Evolutionary conservation across 768 basidiomycete species (phyloP), one percentile per base, ranked within the genome.

Genomic region (Heimioporus sp.): DNA sequence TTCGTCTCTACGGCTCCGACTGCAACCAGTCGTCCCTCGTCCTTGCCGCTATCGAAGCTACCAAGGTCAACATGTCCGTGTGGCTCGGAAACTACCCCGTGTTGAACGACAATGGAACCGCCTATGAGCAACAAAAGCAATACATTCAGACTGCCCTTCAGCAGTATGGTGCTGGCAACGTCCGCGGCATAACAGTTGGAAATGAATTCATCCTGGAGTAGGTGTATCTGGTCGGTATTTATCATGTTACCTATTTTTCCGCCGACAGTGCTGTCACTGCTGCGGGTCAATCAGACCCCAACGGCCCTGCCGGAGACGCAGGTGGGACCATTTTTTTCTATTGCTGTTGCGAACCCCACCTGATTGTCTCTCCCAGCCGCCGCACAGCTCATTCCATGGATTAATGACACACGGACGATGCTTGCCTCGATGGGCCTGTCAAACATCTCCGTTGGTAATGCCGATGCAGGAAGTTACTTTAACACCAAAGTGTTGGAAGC

Each of bases 181-280:
- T 98, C 47, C 73, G 72, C 0, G 96, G 96, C 10, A 63, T 98
- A 36, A 94, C 87, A 12, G 94, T 97, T 32, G 94, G 96, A 32
- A 96, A 97, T 65, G 93, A 96, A 70, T 92, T 82, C 65, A 90
- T 92, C 64, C 77, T 94, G 44, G 82, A 93, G 83, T 87, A 43
- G 4, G 78, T 72, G 9, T 38, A 17, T 31, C 40, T 28, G 42
- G 31, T 20, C 31, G 10, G 16, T 6, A 12, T 44, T 11, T n/a
- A 15, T 17, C 35, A 12, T 19, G 7, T 41, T 17, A 5, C 49
- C 59, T 15, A 65, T 34, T 43, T 43, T 28, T 32, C 34, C 2
- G 16, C 39, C n/a, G 28, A 46, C 55, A 90, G 88, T 65, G 87
- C 83, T 55, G 65, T 92, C 38, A 81, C 64, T 30, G 70, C 60